phyloP scores from a whole-genome alignment of 192 early-diverging fungal species.

The Allomyces macrogynus region DNA sequence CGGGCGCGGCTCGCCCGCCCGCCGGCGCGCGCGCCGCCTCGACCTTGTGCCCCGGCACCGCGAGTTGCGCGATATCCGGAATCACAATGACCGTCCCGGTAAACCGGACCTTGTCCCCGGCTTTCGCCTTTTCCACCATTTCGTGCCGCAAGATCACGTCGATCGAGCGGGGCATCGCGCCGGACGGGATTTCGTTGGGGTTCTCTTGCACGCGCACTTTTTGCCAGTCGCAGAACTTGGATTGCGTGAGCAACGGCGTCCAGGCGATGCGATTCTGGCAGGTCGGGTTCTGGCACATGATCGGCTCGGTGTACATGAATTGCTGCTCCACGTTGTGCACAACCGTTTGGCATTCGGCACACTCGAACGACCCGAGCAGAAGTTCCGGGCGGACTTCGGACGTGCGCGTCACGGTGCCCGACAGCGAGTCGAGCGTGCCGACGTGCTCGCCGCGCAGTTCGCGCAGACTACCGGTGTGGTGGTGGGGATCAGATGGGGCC shows the following conservation, averaged over 20 bases:
- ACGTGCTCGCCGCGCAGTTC: conserved; percentile 64
- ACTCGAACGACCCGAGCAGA: conserved; percentile 71
- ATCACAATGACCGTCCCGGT: conserved; percentile 79
- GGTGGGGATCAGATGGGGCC: no score
- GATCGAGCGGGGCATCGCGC: conserved; percentile 90
- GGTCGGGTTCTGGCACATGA: conserved; percentile 54
- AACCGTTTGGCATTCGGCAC: conserved; percentile 57
- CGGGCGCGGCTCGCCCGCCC: no score
- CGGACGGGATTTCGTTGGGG: conserved; percentile 83
- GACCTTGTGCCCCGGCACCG: conserved; percentile 38
- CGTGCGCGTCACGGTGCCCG: conserved; percentile 89
- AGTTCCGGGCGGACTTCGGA: conserved; percentile 94
- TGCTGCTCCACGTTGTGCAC: conserved; percentile 81
- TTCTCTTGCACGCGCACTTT: conserved; percentile 90
- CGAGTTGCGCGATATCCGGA: conserved; percentile 71
- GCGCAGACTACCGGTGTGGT: conserved; percentile 65
- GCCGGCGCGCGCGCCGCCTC: background rate
- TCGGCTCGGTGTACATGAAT: conserved; percentile 90
- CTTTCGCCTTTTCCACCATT: conserved; percentile 81
- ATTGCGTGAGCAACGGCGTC: conserved; percentile 58
- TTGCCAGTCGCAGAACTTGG: conserved; percentile 94
- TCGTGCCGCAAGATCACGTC: conserved; percentile 89
- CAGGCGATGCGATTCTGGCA: conserved; percentile 68
- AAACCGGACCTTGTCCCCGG: conserved; percentile 77
- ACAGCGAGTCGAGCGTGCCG: conserved; percentile 58